Conservation (phyloP, 768 basidiomycete species). For the Xerocomus potaroensis region DNA sequence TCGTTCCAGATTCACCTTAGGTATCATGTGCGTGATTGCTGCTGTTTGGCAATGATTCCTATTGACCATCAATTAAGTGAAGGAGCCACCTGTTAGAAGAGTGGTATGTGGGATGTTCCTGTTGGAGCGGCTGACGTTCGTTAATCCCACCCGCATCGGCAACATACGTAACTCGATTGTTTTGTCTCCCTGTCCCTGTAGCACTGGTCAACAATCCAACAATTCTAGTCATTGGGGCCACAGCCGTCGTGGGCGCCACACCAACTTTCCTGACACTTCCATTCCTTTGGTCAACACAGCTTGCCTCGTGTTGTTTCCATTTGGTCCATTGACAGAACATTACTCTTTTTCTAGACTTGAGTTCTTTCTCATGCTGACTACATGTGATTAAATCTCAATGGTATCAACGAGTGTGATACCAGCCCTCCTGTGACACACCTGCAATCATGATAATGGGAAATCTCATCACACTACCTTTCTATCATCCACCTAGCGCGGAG, state of each 20-base stretch:
- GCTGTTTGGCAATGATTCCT: background rate
- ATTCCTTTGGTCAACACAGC: background rate
- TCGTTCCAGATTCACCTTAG: constrained; percentile 16
- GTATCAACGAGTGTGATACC: background rate
- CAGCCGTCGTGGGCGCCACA: background rate
- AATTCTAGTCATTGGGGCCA: background rate
- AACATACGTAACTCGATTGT: background rate
- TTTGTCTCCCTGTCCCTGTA: background rate
- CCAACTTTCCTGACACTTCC: background rate
- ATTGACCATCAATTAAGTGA: background rate
- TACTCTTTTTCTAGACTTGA: background rate
- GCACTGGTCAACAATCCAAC: constrained; percentile 1
- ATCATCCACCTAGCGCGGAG: constrained; percentile 1
- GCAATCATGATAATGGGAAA: background rate
- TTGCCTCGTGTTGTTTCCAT: constrained; percentile 12
- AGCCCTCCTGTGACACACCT: too few species aligned
- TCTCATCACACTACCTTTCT: too few species aligned
- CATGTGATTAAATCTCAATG: too few species aligned
- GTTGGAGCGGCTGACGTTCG: too few species aligned
- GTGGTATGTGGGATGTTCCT: background rate
- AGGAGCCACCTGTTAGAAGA: background rate
- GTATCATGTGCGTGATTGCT: constrained; percentile 13
- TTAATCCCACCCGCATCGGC: background rate
- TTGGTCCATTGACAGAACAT: background rate
- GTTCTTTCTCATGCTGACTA: background rate